Evolutionary conservation across 2,329 filamentous ascomycete genomes (phyloP), one percentile per base, ranked within the genome.

Genomic region (Clarireedia sp.): DNA sequence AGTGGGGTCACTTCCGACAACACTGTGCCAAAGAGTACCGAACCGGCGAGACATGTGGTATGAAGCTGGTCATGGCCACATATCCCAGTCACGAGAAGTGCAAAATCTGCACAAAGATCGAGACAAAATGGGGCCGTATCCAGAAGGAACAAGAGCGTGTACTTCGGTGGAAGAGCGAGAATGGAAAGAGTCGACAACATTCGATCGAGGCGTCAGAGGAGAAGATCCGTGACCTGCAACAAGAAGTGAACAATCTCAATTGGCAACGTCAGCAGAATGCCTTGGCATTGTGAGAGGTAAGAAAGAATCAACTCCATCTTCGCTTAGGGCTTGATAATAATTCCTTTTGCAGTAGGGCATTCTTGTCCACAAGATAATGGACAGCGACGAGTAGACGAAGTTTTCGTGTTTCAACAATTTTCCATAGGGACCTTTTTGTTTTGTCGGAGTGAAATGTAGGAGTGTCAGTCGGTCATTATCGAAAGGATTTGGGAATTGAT

Each of bases 1-100:
- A 90, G 73, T 97, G 91, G 91, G 88, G 89, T 63, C 87, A 86
- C 74, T 96, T 96, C 77, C 85, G 88, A 63, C 82, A 91, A 72
- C 91, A 95, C 70, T 97, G 92, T 79, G 86, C 87, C 72, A 90
- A 90, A 73, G 92, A 96, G 72, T 95, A 95, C 75, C 88, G 92
- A 62, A 96, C 89, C 63, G 92, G 92, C 67, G 92, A 97, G 78
- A 96, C 92, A 38, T 97, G 92, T 74, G 92, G 92, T 59, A 86
- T 96, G 75, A 95, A 90, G 74, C 81, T 96, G 61, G 85, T 96
- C 68, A 90, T 87, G 75, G 76, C 82, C 64, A 91, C 89, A 24
- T 77, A 82, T 61, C 75, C 76, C 57, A 77, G 86, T 53, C 64
- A 71, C 44, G 65, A 65, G 16, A 81, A 82, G 65, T 97, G 92